phyloP scores from a whole-genome alignment of 2,329 filamentous ascomycete genomes.

The Venturiaceae sp. region DNA sequence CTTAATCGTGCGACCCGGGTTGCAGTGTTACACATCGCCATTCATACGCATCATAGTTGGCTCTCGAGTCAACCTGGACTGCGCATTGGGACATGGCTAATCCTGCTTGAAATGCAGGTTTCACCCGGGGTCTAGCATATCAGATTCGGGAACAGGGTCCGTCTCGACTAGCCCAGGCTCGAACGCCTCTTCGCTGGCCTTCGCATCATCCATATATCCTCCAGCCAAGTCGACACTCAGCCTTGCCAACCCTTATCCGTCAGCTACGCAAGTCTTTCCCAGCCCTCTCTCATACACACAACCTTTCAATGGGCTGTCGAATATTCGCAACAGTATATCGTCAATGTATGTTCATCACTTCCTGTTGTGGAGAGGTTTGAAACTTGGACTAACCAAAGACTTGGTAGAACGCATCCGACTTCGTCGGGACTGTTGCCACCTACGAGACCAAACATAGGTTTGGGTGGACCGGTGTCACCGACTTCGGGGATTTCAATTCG shows the following conservation, averaged over 20 bases:
- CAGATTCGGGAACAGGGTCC: conserved; percentile 45
- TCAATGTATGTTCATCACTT: not conserved
- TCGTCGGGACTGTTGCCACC: conserved; percentile 32
- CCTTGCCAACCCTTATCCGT: conserved; percentile 25
- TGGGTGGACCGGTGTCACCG: conserved; percentile 30
- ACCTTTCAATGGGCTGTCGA: conserved; percentile 17
- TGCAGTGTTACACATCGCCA: conserved; percentile 8
- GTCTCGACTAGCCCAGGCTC: conserved; percentile 43
- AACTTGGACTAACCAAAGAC: conserved; percentile 20
- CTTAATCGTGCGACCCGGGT: conserved; percentile 14
- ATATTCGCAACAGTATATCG: conserved; percentile 20
- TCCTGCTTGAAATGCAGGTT: conserved; percentile 31
- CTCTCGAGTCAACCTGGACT: conserved; percentile 1
- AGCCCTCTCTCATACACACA: conserved; percentile 21
- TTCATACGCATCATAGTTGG: not conserved
- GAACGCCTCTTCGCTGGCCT: conserved; percentile 38
- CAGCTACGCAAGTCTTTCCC: conserved; percentile 21
- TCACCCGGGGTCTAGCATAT: conserved; percentile 31
- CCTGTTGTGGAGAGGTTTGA: conserved; percentile 20
- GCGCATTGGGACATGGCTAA: conserved; percentile 1
- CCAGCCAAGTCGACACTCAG: conserved; percentile 16
- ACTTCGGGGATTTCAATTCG: conserved; percentile 28
- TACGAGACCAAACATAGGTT: conserved; percentile 26
- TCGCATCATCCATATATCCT: conserved; percentile 26
- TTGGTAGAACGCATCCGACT: conserved; percentile 32